Evolutionary conservation across 176 grass and related monocot species (phyloP).

Genomic region (Cocos nucifera): DNA sequence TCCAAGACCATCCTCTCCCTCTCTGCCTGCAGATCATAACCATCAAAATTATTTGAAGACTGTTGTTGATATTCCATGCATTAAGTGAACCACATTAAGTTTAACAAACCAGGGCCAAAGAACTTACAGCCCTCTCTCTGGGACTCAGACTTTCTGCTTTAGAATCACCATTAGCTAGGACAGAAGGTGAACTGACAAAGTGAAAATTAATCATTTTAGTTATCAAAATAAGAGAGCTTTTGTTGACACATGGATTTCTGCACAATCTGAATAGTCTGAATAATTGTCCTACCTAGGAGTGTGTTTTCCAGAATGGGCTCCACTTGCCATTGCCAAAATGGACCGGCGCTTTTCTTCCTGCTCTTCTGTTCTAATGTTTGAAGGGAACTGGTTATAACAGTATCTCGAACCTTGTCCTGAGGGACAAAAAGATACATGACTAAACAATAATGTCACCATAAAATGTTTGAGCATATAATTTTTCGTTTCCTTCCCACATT

Average conservation of each 20-base stretch:
- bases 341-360: slow-evolving; percentile 86
- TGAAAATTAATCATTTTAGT: slow-evolving; percentile 5
- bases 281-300: slow-evolving; percentile 42
- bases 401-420: slow-evolving; percentile 47
- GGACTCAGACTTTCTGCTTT: slow-evolving; percentile 92
- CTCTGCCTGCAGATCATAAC: slow-evolving; percentile 60
- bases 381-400: slow-evolving; percentile 78
- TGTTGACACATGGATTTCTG: no score
- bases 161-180: slow-evolving; percentile 45
- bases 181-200: slow-evolving; percentile 48
- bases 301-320: slow-evolving; percentile 48
- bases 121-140: slow-evolving; percentile 85
- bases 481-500: no score
- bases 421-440: not conserved
- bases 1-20: slow-evolving; percentile 97
- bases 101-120: slow-evolving; percentile 10
- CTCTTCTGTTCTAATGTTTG: slow-evolving; percentile 88
- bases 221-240: not conserved
- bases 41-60: slow-evolving; percentile 14
- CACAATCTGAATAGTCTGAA: not conserved
- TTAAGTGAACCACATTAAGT: no score
- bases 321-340: slow-evolving; percentile 63
- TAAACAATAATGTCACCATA: not conserved
- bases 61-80: no score
- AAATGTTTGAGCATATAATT: no score